phyloP scores from a whole-genome alignment of 2,329 filamentous ascomycete genomes.

The Graphiopsis chlorocephala region DNA sequence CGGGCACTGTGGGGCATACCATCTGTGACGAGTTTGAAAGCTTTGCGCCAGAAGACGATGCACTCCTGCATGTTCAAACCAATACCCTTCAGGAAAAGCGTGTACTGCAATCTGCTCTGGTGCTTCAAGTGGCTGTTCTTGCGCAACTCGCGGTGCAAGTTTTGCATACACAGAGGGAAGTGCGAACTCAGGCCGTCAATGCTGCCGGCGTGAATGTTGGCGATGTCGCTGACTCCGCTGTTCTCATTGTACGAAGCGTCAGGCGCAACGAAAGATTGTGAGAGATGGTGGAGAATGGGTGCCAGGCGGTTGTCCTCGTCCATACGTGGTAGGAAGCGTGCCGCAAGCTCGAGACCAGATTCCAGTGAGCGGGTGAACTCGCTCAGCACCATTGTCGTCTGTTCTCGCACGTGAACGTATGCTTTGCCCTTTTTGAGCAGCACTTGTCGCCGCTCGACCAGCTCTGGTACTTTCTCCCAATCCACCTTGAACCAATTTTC shows the following conservation, averaged over 20 bases:
- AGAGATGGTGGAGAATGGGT: slow-evolving; percentile 76
- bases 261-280: slow-evolving; percentile 90
- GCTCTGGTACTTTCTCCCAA: slow-evolving; percentile 87
- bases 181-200: slow-evolving; percentile 77
- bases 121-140: slow-evolving; percentile 92
- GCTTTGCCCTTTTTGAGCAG: slow-evolving; percentile 79
- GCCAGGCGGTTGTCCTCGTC: slow-evolving; percentile 93
- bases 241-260: slow-evolving; percentile 75
- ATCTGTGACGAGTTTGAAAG: slow-evolving; percentile 83
- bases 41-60: slow-evolving; percentile 83
- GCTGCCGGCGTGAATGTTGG: slow-evolving; percentile 72
- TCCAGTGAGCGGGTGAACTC: slow-evolving; percentile 82
- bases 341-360: slow-evolving; percentile 80
- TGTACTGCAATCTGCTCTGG: slow-evolving; percentile 89
- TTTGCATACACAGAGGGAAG: slow-evolving; percentile 92
- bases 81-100: slow-evolving; percentile 93
- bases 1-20: slow-evolving; percentile 20
- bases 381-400: slow-evolving; percentile 81
- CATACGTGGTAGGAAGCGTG: slow-evolving; percentile 83
- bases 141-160: slow-evolving; percentile 80
- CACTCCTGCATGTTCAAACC: slow-evolving; percentile 89
- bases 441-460: slow-evolving; percentile 77
- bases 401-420: slow-evolving; percentile 83
- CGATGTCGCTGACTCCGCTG: slow-evolving; percentile 58
- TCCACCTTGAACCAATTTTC: slow-evolving; percentile 95